Evolutionary conservation across 2,329 filamentous ascomycete species (phyloP), one percentile per base, ranked within the genome.

Genomic region (Alternaria triticimaculans): DNA sequence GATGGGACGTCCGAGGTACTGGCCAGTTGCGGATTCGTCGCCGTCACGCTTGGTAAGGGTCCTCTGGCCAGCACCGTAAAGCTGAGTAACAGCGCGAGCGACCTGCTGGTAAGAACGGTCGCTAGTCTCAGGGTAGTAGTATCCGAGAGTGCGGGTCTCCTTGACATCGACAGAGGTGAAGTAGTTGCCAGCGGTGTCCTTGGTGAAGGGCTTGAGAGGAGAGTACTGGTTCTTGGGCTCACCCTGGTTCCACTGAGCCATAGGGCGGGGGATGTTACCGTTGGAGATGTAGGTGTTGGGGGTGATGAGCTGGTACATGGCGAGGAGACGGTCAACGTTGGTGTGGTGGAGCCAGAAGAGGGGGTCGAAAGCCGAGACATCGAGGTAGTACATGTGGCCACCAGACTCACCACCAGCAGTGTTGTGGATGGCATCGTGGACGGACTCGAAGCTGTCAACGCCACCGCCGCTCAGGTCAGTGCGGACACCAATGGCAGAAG

Each of bases 281-380:
- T 9, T 89, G 83, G 56, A 80, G 15, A 93, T 86, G 80, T 88
- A 96, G n/a, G 87, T 87, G 48, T 88, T 82, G 2, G 91, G 91
- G 63, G 94, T 86, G 14, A 95, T 79, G 3, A 86, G 82, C 81
- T 96, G 92, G 91, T 92, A 95, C 75, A 96, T 87, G 57, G 92
- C 87, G 78, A 95, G 92, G 21, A 78, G 69, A 68, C 78, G 76
- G 63, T 80, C 78, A 21, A 80, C 62, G 62, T 80, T 80, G 74
- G 62, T 66, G 72, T 80, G 78, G 69, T 79, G 78, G n/a, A 80
- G 72, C 77, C 76, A 79, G 73, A 80, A 80, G 41, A 93, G 82
- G 2, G 92, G 92, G 72, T 96, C 93, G 75, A 93, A 96, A 0
- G 91, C 87, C n/a, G 92, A 92, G 68, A 91, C 89, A 60, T 80